Evolutionary conservation across 345 rosid species (phyloP).

Genomic region (Noccaea caerulescens): DNA sequence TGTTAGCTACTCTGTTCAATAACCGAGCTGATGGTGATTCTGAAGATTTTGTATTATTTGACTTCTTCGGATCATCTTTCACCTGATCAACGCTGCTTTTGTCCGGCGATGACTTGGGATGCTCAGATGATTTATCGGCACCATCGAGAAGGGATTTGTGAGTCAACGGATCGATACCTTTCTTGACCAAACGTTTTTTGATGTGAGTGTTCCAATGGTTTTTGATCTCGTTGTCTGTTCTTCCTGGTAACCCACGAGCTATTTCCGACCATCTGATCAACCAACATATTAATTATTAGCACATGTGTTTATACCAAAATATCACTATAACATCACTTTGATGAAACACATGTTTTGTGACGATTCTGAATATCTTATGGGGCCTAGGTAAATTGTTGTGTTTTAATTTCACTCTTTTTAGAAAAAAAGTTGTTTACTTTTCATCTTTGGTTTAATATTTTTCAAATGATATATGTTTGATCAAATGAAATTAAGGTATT

Average conservation of each 20-base stretch:
- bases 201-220: constrained; percentile 66
- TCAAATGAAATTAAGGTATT: background rate
- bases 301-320: constrained; percentile 4
- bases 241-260: constrained; percentile 53
- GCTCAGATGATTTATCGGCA: constrained; percentile 23
- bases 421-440: no score
- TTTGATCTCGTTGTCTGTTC: constrained; percentile 66
- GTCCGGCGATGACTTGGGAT: constrained; percentile 7
- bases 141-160: constrained; percentile 46
- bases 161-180: constrained; percentile 54
- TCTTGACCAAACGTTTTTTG: constrained; percentile 49
- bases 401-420: no score
- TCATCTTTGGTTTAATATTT: background rate
- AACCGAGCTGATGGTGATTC: constrained; percentile 37
- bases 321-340: background rate
- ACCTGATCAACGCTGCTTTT: constrained; percentile 12
- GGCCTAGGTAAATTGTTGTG: background rate
- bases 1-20: constrained; percentile 45
- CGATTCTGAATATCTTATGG: background rate
- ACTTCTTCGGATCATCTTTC: constrained; percentile 11
- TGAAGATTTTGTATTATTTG: background rate
- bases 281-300: constrained; percentile 11
- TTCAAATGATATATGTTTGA: background rate
- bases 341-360: constrained; percentile 13
- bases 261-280: constrained; percentile 63